phyloP scores from a whole-genome alignment of 148 eudicot species.

The Spergularia marina region DNA sequence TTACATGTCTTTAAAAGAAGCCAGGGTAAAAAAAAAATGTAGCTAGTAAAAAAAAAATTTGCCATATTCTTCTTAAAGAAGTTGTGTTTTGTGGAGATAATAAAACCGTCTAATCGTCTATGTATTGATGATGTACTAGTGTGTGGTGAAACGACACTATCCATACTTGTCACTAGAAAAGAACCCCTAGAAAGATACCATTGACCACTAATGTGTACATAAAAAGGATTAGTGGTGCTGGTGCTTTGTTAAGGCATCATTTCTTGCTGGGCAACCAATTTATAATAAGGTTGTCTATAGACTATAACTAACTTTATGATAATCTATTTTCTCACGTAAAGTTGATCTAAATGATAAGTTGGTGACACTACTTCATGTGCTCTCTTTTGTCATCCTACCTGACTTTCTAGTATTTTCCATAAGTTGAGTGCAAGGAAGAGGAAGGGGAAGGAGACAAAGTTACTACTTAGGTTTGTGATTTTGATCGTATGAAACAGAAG shows the following conservation, averaged over 20 bases:
- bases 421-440: neutral
- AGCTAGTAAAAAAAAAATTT: neutral
- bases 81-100: neutral
- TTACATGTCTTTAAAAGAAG: too few relatives aligned
- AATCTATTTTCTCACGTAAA: neutral
- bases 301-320: neutral
- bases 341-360: constrained; percentile 13
- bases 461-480: too few relatives aligned
- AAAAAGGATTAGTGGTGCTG: constrained; percentile 7
- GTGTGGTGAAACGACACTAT: neutral
- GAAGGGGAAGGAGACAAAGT: too few relatives aligned
- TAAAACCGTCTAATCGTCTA: neutral
- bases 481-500: too few relatives aligned
- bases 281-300: neutral
- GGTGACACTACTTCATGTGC: constrained; percentile 5
- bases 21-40: too few relatives aligned
- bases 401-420: neutral
- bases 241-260: constrained; percentile 8
- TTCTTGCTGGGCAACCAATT: neutral
- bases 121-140: neutral
- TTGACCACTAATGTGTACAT: neutral
- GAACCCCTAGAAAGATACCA: neutral
- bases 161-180: neutral
- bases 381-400: neutral
- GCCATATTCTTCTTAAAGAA: neutral